These are phyloP conservation scores for Bipolaris victoriae DNA, from an alignment of 2,329 filamentous ascomycete genomes.

Conservation along the genomic window DNA sequence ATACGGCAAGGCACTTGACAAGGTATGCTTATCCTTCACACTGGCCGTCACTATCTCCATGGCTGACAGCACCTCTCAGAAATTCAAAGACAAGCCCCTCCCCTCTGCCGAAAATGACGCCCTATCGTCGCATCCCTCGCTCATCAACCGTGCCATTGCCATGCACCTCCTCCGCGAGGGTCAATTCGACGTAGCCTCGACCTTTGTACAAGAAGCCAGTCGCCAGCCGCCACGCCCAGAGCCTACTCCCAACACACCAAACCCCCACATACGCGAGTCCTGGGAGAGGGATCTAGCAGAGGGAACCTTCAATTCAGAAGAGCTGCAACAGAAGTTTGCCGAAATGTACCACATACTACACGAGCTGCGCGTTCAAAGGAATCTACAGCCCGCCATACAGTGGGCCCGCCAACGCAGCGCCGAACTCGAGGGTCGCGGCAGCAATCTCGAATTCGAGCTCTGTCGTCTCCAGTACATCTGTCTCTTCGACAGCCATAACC, in stretches of 20 bases:
- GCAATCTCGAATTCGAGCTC: slow-evolving; percentile 94
- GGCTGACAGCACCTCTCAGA: slow-evolving; percentile 48
- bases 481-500: slow-evolving; percentile 64
- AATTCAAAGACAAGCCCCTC: slow-evolving; percentile 67
- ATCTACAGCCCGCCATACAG: slow-evolving; percentile 81
- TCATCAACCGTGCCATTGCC: slow-evolving; percentile 91
- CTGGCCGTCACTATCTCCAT: neutral
- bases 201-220: slow-evolving; percentile 77
- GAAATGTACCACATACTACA: slow-evolving; percentile 91
- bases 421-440: slow-evolving; percentile 79
- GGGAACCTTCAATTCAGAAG: slow-evolving; percentile 65
- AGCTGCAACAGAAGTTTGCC: slow-evolving; percentile 80
- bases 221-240: slow-evolving; percentile 53
- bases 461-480: slow-evolving; percentile 88
- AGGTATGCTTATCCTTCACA: slow-evolving; percentile 57
- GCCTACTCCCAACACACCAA: slow-evolving; percentile 44
- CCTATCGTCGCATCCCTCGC: slow-evolving; percentile 72
- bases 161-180: slow-evolving; percentile 97
- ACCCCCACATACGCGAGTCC: slow-evolving; percentile 43
- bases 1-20: slow-evolving; percentile 85
- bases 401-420: slow-evolving; percentile 79
- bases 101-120: slow-evolving; percentile 81
- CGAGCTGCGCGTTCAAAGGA: slow-evolving; percentile 71
- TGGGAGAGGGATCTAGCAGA: slow-evolving; percentile 57
- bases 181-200: slow-evolving; percentile 85